phyloP scores from a whole-genome alignment of 2,329 filamentous ascomycete species.

The Penicillium oxalicum region DNA sequence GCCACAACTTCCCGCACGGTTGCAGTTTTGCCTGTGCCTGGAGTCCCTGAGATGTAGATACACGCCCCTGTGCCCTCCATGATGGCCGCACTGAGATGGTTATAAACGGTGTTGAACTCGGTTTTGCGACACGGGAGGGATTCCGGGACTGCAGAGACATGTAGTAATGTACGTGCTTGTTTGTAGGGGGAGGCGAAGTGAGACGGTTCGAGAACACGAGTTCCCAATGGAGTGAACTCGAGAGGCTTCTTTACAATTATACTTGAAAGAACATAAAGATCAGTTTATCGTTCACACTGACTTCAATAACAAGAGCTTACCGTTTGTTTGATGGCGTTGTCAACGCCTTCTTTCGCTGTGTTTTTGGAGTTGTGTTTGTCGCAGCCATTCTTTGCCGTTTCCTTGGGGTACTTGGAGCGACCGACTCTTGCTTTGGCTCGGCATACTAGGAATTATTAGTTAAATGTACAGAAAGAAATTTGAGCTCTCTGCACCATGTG shows the following conservation, averaged over 20 bases:
- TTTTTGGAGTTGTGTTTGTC: slow-evolving; percentile 39
- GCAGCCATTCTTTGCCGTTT: slow-evolving; percentile 51
- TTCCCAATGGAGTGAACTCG: slow-evolving; percentile 93
- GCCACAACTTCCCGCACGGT: slow-evolving; percentile 93
- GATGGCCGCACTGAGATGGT: slow-evolving; percentile 89
- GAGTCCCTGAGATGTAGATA: slow-evolving; percentile 98
- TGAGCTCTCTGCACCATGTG: background rate
- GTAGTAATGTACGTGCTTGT: slow-evolving; percentile 77
- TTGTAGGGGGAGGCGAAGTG: slow-evolving; percentile 81
- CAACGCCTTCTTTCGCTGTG: slow-evolving; percentile 41
- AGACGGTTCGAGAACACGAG: slow-evolving; percentile 70
- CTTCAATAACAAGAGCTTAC: slow-evolving; percentile 21
- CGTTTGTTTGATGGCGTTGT: slow-evolving; percentile 61
- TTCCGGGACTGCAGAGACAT: slow-evolving; percentile 86
- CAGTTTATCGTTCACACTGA: too few species aligned
- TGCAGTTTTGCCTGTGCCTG: slow-evolving; percentile 94
- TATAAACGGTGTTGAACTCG: slow-evolving; percentile 88
- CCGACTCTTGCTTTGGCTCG: slow-evolving; percentile 33
- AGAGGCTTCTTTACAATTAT: slow-evolving; percentile 78
- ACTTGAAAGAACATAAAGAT: slow-evolving; percentile 22
- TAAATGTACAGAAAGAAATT: background rate
- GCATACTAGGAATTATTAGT: slow-evolving; percentile 27
- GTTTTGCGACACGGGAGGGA: slow-evolving; percentile 85
- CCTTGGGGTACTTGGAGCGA: slow-evolving; percentile 47
- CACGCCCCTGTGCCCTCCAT: slow-evolving; percentile 88